Percentiles rank a stretch among this genome's conserved stretches.
Conservation (phyloP, 306 rosid genomes). For the Bauhinia variegata region DNA sequence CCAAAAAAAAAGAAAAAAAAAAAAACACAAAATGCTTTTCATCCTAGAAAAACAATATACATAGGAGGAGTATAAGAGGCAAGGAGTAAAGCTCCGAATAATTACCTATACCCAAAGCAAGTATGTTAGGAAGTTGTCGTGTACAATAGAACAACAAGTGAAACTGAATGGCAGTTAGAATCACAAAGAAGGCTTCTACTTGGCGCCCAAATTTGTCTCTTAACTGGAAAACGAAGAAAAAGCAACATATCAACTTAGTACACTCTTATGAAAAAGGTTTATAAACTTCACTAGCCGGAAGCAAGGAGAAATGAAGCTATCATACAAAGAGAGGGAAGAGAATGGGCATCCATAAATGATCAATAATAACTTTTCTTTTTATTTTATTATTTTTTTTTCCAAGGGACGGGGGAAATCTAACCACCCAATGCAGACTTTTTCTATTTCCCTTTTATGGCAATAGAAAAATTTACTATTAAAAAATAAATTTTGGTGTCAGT, state of each 20-base stretch:
- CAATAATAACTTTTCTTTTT: neutral
- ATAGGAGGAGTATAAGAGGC: neutral
- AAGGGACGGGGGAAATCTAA: neutral
- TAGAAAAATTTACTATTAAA: neutral
- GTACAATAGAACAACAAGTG: constrained; percentile 87
- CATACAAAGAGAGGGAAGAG: constrained; percentile 3
- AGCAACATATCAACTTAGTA: constrained; percentile 23
- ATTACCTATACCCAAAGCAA: constrained; percentile 80
- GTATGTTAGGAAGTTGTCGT: constrained; percentile 84
- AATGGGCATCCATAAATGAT: constrained; percentile 8
- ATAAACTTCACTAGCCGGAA: constrained; percentile 4
- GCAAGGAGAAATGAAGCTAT: constrained; percentile 25
- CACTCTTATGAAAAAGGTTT: constrained; percentile 10
- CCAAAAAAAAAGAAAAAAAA: neutral
- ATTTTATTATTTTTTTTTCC: too few relatives aligned
- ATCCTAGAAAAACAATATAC: too few relatives aligned
- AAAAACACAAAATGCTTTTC: neutral
- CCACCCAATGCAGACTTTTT: neutral
- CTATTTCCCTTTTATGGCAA: constrained; percentile 9
- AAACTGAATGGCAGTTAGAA: constrained; percentile 78
- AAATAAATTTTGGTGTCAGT: neutral
- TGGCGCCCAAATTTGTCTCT: constrained; percentile 78
- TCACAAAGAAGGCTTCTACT: constrained; percentile 84
- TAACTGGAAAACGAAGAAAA: constrained; percentile 54
- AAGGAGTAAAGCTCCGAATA: constrained; percentile 30